These are phyloP conservation scores for Cladorrhinum samala DNA, from an alignment of 495 filamentous ascomycete genomes.

Conservation along the genomic window DNA sequence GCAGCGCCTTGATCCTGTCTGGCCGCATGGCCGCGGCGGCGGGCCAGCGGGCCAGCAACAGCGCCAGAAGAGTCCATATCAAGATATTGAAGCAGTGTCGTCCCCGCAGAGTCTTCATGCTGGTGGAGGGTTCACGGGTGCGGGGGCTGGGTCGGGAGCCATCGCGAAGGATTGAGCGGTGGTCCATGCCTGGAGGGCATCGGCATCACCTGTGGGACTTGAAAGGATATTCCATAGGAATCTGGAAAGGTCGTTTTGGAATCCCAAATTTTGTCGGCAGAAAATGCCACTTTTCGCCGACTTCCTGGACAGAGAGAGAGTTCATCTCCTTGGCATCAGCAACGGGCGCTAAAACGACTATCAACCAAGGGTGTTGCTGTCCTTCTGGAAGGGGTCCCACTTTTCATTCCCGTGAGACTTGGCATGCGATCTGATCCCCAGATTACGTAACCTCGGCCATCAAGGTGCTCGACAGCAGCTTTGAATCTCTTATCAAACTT, in stretches of 20 bases:
- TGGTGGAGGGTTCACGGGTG: neutral
- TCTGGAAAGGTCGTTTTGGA: constrained; percentile 1
- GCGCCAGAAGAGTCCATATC: constrained; percentile 9
- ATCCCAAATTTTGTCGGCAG: neutral
- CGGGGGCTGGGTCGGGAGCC: constrained; percentile 12
- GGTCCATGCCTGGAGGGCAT: constrained; percentile 41
- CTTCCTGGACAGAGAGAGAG: neutral
- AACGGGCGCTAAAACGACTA: too few relatives aligned
- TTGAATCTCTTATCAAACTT: too few relatives aligned
- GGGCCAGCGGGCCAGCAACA: constrained; percentile 24
- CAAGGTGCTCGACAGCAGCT: constrained; percentile 1
- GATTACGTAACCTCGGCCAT: constrained; percentile 2
- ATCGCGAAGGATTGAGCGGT: constrained; percentile 17
- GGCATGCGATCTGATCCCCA: neutral
- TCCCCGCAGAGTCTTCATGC: neutral
- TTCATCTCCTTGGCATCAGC: neutral
- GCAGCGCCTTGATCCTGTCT: constrained; percentile 43
- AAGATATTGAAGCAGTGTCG: neutral
- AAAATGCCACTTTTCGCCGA: constrained; percentile 1
- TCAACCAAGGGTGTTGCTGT: constrained; percentile 1
- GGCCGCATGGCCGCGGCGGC: constrained; percentile 44
- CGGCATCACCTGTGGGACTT: constrained; percentile 25
- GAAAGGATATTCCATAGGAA: constrained; percentile 29
- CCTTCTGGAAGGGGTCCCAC: constrained; percentile 5
- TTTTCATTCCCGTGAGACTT: neutral